Evolutionary conservation across 768 basidiomycete species (phyloP).

Genomic region (Suillus lakei): DNA sequence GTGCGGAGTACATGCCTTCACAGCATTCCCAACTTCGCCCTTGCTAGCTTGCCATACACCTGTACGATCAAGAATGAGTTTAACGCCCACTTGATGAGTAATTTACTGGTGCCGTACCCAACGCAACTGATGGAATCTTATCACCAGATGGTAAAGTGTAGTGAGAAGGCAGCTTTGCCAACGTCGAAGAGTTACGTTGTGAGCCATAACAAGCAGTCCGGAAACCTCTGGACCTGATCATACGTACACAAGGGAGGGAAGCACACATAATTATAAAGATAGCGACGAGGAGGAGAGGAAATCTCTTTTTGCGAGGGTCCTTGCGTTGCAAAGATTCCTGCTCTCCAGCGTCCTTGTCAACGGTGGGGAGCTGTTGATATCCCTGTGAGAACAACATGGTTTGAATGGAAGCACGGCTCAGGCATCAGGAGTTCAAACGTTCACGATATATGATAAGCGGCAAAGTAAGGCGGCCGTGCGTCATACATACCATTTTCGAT

Average conservation of each 20-base stretch:
- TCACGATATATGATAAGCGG: neutral
- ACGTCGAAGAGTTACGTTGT: constrained; percentile 25
- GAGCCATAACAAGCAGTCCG: constrained; percentile 23
- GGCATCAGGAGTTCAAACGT: neutral
- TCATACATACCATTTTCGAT: neutral
- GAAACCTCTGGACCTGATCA: constrained; percentile 25
- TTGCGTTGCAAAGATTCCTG: neutral
- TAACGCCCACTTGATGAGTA: neutral
- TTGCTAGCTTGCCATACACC: constrained; percentile 66
- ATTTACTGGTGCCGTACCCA: constrained; percentile 45
- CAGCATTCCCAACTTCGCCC: constrained; percentile 69
- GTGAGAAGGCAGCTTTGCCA: constrained; percentile 45
- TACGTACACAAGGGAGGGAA: constrained; percentile 20
- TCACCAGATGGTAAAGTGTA: constrained; percentile 70
- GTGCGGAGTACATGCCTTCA: constrained; percentile 49
- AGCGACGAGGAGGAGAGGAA: constrained; percentile 27
- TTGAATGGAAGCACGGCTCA: neutral
- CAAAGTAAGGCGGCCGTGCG: neutral
- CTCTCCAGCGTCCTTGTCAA: constrained; percentile 18
- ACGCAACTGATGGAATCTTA: constrained; percentile 67
- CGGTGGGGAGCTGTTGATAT: constrained; percentile 29
- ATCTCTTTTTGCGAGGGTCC: constrained; percentile 21
- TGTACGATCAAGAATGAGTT: constrained; percentile 25
- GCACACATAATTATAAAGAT: constrained; percentile 27
- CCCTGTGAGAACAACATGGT: constrained; percentile 27